A percentile compares a stretch with the other conserved stretches of the same genome.
These are phyloP conservation scores for Hericium alpestre DNA, from an alignment of 768 basidiomycete species.

Conservation along the genomic window DNA sequence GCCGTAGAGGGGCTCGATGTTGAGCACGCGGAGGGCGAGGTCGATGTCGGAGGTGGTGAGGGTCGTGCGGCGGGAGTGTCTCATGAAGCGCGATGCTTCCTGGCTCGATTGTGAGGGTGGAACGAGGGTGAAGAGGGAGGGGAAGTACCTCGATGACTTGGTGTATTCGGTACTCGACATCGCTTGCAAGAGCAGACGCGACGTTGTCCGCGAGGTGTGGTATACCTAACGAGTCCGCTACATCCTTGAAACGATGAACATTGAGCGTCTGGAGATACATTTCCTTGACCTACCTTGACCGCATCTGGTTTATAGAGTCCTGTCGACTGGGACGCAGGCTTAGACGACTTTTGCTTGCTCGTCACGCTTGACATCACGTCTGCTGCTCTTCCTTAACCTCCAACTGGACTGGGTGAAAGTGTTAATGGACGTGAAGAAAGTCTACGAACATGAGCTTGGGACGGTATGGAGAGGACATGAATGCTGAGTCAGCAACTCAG, in stretches of 20 bases:
- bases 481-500: no score
- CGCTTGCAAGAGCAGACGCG: constrained; percentile 79
- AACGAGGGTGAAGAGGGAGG: neutral
- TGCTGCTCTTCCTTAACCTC: no score
- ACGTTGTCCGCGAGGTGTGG: constrained; percentile 65
- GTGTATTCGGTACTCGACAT: constrained; percentile 94
- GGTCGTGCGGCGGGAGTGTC: constrained; percentile 84
- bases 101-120: constrained; percentile 21
- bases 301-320: constrained; percentile 14
- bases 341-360: constrained; percentile 10
- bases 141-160: constrained; percentile 78
- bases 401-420: no score
- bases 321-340: constrained; percentile 5
- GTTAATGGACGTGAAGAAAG: no score
- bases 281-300: constrained; percentile 6
- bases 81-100: constrained; percentile 97
- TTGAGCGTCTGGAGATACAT: neutral
- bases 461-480: no score
- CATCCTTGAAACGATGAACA: constrained; percentile 47
- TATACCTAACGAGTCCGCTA: constrained; percentile 80
- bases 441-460: no score
- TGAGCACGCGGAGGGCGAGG: constrained; percentile 84
- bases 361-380: neutral
- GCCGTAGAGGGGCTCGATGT: constrained; percentile 93
- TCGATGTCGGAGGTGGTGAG: constrained; percentile 87